Percentiles rank a stretch among this genome's conserved stretches.
Evolutionary conservation across 805 yeast species (phyloP).

Genomic region (Lachancea kluyveri): DNA sequence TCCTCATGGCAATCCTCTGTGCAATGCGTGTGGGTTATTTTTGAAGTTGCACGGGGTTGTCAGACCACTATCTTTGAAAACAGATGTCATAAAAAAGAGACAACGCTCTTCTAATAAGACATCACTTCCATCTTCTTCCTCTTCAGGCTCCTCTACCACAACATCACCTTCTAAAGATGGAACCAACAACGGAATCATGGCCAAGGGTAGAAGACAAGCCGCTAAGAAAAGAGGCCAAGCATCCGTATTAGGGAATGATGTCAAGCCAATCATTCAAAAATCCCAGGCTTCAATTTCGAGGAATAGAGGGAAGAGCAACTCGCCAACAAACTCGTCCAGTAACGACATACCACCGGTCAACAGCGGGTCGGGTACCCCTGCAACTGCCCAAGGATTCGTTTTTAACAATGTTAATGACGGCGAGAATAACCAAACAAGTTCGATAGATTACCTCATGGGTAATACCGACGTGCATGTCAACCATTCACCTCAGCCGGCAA

Average conservation of each 20-base stretch:
- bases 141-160: neutral
- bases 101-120: constrained; percentile 44
- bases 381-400: constrained; percentile 2
- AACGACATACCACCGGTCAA: too few species aligned
- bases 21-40: constrained; percentile 94
- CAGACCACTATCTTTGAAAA: constrained; percentile 80
- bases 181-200: neutral
- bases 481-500: constrained; percentile 1
- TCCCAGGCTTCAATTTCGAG: constrained; percentile 4
- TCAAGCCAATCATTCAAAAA: constrained; percentile 1
- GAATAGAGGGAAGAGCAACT: constrained; percentile 1
- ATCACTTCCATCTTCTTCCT: constrained; percentile 1
- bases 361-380: constrained; percentile 9
- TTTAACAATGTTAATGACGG: constrained; percentile 1
- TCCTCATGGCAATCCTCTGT: constrained; percentile 82
- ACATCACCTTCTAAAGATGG: constrained; percentile 2
- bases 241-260: constrained; percentile 1
- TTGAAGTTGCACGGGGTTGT: constrained; percentile 88
- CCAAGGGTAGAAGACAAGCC: constrained; percentile 3
- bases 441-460: neutral
- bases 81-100: constrained; percentile 87
- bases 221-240: constrained; percentile 3
- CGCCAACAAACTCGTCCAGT: constrained; percentile 1
- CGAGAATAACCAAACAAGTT: neutral
- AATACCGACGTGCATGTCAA: constrained; percentile 7